These are phyloP conservation scores for Solanum appendiculatum DNA, from an alignment of 257 asterid species.

Conservation along the genomic window DNA sequence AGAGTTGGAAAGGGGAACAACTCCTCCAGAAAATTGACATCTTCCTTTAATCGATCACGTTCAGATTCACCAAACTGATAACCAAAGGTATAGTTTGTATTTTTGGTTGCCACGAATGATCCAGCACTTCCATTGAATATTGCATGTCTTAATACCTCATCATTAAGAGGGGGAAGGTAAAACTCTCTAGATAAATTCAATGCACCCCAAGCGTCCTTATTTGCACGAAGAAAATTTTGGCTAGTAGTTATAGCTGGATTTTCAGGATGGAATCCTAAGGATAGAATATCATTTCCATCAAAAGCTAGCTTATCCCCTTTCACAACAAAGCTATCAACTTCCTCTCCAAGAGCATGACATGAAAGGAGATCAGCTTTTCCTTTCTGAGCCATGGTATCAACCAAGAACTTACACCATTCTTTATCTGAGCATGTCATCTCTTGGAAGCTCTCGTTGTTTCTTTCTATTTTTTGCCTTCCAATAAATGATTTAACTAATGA, in stretches of 20 bases:
- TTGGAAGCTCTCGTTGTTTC: constrained; percentile 8
- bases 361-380: constrained; percentile 12
- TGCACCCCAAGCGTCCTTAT: constrained; percentile 58
- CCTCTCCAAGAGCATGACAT: constrained; percentile 11
- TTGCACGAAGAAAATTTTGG: constrained; percentile 37
- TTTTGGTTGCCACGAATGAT: constrained; percentile 23
- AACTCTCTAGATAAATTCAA: constrained; percentile 65
- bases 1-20: constrained; percentile 87
- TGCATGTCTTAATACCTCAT: constrained; percentile 64
- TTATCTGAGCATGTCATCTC: constrained; percentile 29
- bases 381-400: constrained; percentile 43
- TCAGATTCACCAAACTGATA: constrained; percentile 62
- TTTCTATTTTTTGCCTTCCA: constrained; percentile 21
- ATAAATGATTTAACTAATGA: constrained; percentile 24
- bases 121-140: constrained; percentile 38
- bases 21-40: constrained; percentile 53
- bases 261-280: constrained; percentile 41
- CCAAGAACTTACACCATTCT: constrained; percentile 59
- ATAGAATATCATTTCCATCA: constrained; percentile 16
- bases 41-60: constrained; percentile 41
- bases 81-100: constrained; percentile 50
- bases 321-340: constrained; percentile 11
- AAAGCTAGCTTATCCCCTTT: constrained; percentile 12
- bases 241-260: constrained; percentile 78
- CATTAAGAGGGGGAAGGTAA: constrained; percentile 77